Evolutionary conservation across 257 asterid species (phyloP).

Genomic region (Parsonsia alboflavescens): DNA sequence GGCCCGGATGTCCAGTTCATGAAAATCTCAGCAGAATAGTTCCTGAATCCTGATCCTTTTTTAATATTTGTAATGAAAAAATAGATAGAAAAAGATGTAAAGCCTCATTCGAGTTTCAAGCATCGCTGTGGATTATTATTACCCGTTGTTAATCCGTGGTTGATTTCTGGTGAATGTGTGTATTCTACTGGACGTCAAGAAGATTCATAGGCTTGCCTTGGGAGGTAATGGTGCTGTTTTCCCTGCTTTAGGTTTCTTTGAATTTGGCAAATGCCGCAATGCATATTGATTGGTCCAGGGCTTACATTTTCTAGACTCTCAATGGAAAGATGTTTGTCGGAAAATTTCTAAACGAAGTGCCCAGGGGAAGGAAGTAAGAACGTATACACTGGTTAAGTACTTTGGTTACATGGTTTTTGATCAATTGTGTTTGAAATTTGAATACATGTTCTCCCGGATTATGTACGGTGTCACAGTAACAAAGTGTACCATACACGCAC

Average conservation of each 20-base stretch:
- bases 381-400: too few relatives aligned
- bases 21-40: too few relatives aligned
- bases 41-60: neutral
- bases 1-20: neutral
- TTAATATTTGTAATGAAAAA: neutral
- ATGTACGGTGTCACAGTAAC: too few relatives aligned
- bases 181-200: neutral
- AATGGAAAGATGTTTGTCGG: neutral
- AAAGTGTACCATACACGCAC: too few relatives aligned
- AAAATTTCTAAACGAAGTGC: neutral
- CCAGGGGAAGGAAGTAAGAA: too few relatives aligned
- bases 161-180: neutral
- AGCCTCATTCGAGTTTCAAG: neutral
- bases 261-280: neutral
- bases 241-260: neutral
- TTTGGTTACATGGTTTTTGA: too few relatives aligned
- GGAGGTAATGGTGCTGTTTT: slow-evolving; percentile 7
- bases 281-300: neutral
- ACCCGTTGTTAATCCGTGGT: neutral
- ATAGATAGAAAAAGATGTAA: neutral
- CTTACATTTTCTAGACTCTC: neutral
- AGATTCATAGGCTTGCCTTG: slow-evolving; percentile 6
- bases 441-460: too few relatives aligned
- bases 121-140: neutral
- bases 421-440: too few relatives aligned